Conservation (phyloP, 192 early-diverging fungal species). For the Umbelopsis ramanniana region DNA sequence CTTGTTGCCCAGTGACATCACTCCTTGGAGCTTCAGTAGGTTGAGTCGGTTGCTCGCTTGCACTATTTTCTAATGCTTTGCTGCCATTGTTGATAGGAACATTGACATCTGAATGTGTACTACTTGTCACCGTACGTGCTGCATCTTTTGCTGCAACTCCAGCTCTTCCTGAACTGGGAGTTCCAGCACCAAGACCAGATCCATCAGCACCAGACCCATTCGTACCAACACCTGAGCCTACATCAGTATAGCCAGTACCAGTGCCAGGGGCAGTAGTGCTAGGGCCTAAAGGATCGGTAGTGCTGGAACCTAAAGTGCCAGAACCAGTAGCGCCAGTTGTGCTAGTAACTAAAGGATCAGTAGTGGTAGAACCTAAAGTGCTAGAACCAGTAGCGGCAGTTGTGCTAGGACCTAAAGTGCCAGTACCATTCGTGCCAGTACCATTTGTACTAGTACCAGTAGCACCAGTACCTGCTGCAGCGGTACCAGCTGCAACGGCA, state of each 20-base stretch:
- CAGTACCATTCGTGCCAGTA: too few relatives aligned
- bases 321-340: too few relatives aligned
- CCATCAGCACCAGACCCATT: background rate
- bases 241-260: too few relatives aligned
- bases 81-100: background rate
- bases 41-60: background rate
- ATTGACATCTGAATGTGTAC: constrained; percentile 6
- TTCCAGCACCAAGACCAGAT: background rate
- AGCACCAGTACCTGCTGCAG: background rate
- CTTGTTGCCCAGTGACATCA: background rate
- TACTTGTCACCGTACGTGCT: background rate
- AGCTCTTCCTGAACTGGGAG: background rate
- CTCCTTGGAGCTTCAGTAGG: background rate
- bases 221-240: too few relatives aligned
- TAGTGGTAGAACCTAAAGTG: too few relatives aligned
- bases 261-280: too few relatives aligned
- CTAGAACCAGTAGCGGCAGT: too few relatives aligned
- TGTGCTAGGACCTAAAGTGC: too few relatives aligned
- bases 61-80: background rate
- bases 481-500: background rate
- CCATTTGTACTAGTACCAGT: background rate
- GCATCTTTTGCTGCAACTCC: background rate
- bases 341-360: too few relatives aligned
- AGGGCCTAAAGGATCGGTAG: too few relatives aligned
- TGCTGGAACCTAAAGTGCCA: too few relatives aligned